Base-by-base conservation (phyloP, 2,329 filamentous ascomycete genomes). In the Diatrype stigma region DNA sequence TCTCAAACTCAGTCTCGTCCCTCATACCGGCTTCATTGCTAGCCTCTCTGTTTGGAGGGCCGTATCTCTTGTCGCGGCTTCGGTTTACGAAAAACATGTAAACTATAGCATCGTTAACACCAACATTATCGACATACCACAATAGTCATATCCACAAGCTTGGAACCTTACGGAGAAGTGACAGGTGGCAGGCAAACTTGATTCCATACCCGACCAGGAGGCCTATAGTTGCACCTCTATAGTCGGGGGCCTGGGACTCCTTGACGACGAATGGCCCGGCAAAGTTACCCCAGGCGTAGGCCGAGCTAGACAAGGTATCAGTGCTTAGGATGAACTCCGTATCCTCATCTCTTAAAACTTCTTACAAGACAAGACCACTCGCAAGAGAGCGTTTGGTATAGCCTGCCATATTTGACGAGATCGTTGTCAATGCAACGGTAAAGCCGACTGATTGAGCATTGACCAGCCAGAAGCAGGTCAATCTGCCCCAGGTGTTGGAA, bases 1-100 rank as follows among this genome's bases (percentile, higher is more conserved):
- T 74, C 51, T 73, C 65, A 51, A 72, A 73, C 55, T 72, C 67
- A 1, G 70, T 73, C 35, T 63, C 51, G 49, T 73, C 70, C 47
- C 63, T 62, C 70, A 73, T 75, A 0, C 70, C 70, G 2, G 64
- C 65, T 46, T 73, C 69, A 19, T 70, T 59, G 61, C 65, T 63
- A 35, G 56, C 45, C 46, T 62, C 56, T 58, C 69, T 69, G 50
- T 71, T 57, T 32, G 67, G 57, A 23, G 61, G 52, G 6, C 69
- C 64, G 51, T 72, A 70, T 32, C 59, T 60, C 10, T 52, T 50
- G 42, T 72, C 64, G 2, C 71, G 60, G 38, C 57, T 59, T 47
- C 60, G 61, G 44, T 72, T 72, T 6, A 59, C 57, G 5, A 62
- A 54, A 53, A 67, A 45, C 52, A 54, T 49, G 42, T 51, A 51